Conservation (phyloP, 306 rosid genomes). For the Ammopiptanthus mongolicus region DNA sequence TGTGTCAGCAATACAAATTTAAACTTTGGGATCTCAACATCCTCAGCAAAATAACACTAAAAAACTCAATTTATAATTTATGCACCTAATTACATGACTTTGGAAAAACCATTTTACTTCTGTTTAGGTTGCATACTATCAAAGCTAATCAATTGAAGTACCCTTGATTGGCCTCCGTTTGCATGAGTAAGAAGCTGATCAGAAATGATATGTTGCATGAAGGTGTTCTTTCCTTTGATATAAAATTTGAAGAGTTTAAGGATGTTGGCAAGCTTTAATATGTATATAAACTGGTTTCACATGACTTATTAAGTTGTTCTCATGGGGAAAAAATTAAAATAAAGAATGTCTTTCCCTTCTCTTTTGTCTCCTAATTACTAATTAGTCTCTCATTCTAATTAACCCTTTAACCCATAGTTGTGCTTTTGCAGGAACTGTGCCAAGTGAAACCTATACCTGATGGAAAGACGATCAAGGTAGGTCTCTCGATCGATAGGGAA, state of each 20-base stretch:
- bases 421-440: background rate
- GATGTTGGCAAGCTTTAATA: background rate
- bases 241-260: background rate
- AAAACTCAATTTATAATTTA: background rate
- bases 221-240: background rate
- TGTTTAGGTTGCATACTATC: background rate
- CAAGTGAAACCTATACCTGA: constrained; percentile 34
- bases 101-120: background rate
- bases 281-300: background rate
- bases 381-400: background rate
- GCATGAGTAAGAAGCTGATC: background rate
- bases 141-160: background rate
- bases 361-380: background rate
- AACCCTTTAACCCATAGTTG: background rate
- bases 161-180: background rate
- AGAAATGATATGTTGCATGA: background rate
- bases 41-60: background rate
- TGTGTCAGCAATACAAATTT: background rate
- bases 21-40: background rate
- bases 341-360: background rate
- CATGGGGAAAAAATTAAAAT: background rate
- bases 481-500: constrained; percentile 80
- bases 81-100: background rate
- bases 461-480: constrained; percentile 65
- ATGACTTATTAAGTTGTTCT: background rate